These are phyloP conservation scores for Piromyces finnis DNA, from an alignment of 192 early-diverging fungal species.

Conservation along the genomic window DNA sequence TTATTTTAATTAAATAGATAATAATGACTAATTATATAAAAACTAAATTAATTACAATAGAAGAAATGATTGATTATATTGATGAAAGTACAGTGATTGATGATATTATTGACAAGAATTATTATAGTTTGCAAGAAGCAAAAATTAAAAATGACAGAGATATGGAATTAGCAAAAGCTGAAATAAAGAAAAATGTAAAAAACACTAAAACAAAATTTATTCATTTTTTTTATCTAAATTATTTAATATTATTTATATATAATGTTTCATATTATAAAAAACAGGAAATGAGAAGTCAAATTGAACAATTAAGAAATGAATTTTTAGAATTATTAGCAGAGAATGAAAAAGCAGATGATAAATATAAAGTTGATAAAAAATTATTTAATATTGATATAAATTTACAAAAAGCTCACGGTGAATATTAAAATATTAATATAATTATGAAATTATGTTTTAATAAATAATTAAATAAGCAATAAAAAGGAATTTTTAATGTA, in stretches of 20 bases:
- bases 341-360: slow-evolving; percentile 10
- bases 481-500: too few relatives aligned
- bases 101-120: slow-evolving; percentile 26
- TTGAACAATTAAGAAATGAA: slow-evolving; percentile 26
- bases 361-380: slow-evolving; percentile 1
- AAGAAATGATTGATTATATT: background rate
- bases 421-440: background rate
- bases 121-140: slow-evolving; percentile 34
- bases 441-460: too few relatives aligned
- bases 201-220: too few relatives aligned
- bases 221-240: too few relatives aligned
- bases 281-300: slow-evolving; percentile 16
- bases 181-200: slow-evolving; percentile 25
- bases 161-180: slow-evolving; percentile 27
- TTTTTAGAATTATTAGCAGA: slow-evolving; percentile 22
- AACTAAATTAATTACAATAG: background rate
- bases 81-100: background rate
- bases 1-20: too few relatives aligned
- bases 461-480: too few relatives aligned
- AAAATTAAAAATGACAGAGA: slow-evolving; percentile 41
- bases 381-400: slow-evolving; percentile 24
- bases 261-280: background rate
- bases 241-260: slow-evolving; percentile 1
- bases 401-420: slow-evolving; percentile 21
- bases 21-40: too few relatives aligned